Evolutionary conservation across 1,284 basidiomycete genomes (phyloP), one percentile per base, ranked within the genome.

Genomic region (Irpex sp.): DNA sequence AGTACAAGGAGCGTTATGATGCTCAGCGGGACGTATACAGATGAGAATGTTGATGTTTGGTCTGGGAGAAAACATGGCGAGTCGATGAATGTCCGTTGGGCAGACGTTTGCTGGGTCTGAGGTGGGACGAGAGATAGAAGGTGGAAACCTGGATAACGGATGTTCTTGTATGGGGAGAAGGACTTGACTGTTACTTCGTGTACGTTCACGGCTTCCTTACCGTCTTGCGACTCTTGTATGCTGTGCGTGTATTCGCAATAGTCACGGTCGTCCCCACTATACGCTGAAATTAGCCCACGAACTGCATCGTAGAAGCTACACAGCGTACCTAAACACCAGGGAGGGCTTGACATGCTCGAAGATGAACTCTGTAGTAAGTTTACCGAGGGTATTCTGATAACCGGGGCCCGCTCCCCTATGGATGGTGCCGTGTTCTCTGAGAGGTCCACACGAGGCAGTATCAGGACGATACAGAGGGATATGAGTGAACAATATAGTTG

Each of bases 221-320:
- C 43, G 21, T 47, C 43, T 31, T 15, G 37, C 8, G 39, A 15
- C 8, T 19, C 11, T 43, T 35, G 17, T 31, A 26, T 8, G 19
- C 7, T 15, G 37, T 61, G 60, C 37, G 60, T 56, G 90, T 62
- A 76, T 78, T 93, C 90, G 74, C 94, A 96, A 66, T 93, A 93
- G 71, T 96, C 94, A 67, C 92, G 91, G 75, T 96, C 92, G 72
- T 96, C 93, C 8, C 90, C 94, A 68, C 92, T 94, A 69, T 57
- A 60, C 54, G 47, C 35, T 46, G 11, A 4, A 0, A 15, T 46
- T 15, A 46, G n/a, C 5, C 5, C 39, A 46, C n/a, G n/a, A 1
- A 15, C 13, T n/a, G n/a, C 8, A 19, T 26, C 5, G n/a, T 9
- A 55, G 6, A 37, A 59, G n/a, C 11, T 46, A 50, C 31, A 33